phyloP scores from a whole-genome alignment of 352 stramenopile genomes.

The Globisporangium recalcitrans region DNA sequence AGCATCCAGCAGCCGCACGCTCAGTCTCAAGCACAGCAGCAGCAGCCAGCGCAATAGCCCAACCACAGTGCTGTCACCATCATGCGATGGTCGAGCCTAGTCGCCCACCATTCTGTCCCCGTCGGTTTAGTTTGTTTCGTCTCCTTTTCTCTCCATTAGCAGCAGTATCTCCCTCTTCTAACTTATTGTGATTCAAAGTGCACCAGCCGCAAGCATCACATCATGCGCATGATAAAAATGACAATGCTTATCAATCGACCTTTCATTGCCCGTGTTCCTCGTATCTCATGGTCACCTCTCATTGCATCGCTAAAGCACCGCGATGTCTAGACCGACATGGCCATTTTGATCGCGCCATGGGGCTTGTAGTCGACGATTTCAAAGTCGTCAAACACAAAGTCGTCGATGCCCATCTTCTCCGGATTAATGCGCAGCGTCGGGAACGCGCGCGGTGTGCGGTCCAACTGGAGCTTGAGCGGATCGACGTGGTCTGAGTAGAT shows the following conservation, averaged over 20 bases:
- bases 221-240: neutral
- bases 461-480: slow-evolving; percentile 94
- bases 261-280: neutral
- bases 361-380: slow-evolving; percentile 95
- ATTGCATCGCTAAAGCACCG: too few species aligned
- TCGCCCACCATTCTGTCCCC: neutral
- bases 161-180: neutral
- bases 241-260: neutral
- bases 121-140: neutral
- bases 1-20: slow-evolving; percentile 26
- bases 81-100: neutral
- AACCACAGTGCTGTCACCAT: neutral
- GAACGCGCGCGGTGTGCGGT: slow-evolving; percentile 91
- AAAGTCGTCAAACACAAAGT: slow-evolving; percentile 96
- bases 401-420: slow-evolving; percentile 90
- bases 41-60: slow-evolving; percentile 17
- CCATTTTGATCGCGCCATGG: slow-evolving; percentile 98
- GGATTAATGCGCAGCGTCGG: slow-evolving; percentile 91
- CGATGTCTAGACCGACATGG: slow-evolving; percentile 91
- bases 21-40: slow-evolving; percentile 17
- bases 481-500: slow-evolving; percentile 99
- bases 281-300: neutral
- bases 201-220: neutral
- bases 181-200: neutral
- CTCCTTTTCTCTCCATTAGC: neutral